These are phyloP conservation scores for Backusella mclennaniae DNA, from an alignment of 192 early-diverging fungal genomes.

Conservation along the genomic window DNA sequence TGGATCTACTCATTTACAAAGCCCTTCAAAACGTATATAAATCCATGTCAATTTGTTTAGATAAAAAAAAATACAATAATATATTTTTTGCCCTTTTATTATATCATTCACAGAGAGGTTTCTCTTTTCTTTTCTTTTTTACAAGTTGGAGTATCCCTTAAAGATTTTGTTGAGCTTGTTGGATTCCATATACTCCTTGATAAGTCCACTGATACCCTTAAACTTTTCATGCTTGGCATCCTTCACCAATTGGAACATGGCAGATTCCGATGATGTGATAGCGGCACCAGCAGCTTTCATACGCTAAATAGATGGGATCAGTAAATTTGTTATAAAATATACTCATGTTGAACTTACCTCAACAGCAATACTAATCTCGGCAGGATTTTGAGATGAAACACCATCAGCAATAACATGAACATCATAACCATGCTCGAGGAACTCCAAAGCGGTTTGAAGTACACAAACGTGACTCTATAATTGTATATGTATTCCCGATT, in stretches of 20 bases:
- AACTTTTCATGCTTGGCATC: constrained; percentile 73
- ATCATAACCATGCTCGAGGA: constrained; percentile 71
- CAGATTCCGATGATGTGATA: constrained; percentile 73
- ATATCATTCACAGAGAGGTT: too few relatives aligned
- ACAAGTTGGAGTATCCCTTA: not conserved
- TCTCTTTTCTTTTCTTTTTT: not conserved
- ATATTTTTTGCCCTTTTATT: too few relatives aligned
- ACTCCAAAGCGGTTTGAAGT: constrained; percentile 89
- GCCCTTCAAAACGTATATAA: too few relatives aligned
- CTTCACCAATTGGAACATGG: constrained; percentile 67
- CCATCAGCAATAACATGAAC: constrained; percentile 92
- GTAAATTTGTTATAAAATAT: not conserved
- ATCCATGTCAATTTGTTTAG: too few relatives aligned
- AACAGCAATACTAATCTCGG: constrained; percentile 83
- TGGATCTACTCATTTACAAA: too few relatives aligned
- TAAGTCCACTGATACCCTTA: constrained; percentile 71
- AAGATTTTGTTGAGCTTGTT: constrained; percentile 66
- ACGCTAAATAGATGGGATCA: constrained; percentile 31
- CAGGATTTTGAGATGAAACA: constrained; percentile 81
- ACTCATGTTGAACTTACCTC: constrained; percentile 45
- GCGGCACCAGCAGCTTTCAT: constrained; percentile 64
- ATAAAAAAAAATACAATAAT: too few relatives aligned
- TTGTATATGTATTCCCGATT: not conserved
- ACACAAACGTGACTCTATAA: constrained; percentile 92
- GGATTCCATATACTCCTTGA: constrained; percentile 80